These are phyloP conservation scores for Mycena galericulata DNA, from an alignment of 768 basidiomycete genomes.

Conservation along the genomic window DNA sequence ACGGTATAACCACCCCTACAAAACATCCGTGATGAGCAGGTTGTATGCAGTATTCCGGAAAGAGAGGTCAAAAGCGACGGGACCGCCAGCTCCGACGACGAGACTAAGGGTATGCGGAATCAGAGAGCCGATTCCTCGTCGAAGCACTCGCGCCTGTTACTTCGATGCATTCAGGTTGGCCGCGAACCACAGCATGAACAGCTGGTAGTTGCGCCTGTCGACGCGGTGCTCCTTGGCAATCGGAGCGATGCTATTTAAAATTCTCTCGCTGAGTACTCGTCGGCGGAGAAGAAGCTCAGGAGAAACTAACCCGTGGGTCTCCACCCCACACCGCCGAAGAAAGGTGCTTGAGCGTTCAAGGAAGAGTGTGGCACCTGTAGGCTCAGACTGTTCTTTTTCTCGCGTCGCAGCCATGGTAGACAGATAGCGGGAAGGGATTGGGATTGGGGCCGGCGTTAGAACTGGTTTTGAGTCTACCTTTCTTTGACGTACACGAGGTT, in stretches of 20 bases:
- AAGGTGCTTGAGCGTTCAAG: slow-evolving; percentile 30
- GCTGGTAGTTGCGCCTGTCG: slow-evolving; percentile 70
- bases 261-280: background rate
- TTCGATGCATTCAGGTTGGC: slow-evolving; percentile 75
- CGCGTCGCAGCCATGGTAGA: background rate
- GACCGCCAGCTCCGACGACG: slow-evolving; percentile 17
- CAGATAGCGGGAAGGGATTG: background rate
- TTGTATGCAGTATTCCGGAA: background rate
- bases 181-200: slow-evolving; percentile 82
- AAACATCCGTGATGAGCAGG: slow-evolving; percentile 20
- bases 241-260: slow-evolving; percentile 60
- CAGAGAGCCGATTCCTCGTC: slow-evolving; percentile 42
- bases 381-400: slow-evolving; percentile 10
- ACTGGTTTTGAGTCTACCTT: background rate
- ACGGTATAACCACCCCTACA: background rate
- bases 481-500: slow-evolving; percentile 18
- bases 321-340: slow-evolving; percentile 47
- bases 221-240: slow-evolving; percentile 60
- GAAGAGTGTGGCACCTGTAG: background rate
- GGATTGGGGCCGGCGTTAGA: background rate
- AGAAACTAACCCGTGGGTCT: slow-evolving; percentile 49
- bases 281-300: background rate
- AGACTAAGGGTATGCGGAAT: slow-evolving; percentile 42
- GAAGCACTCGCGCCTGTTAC: slow-evolving; percentile 37
- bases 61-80: slow-evolving; percentile 25